Evolutionary conservation across 306 rosid species (phyloP).

Genomic region (Sechiopsis laciniata): DNA sequence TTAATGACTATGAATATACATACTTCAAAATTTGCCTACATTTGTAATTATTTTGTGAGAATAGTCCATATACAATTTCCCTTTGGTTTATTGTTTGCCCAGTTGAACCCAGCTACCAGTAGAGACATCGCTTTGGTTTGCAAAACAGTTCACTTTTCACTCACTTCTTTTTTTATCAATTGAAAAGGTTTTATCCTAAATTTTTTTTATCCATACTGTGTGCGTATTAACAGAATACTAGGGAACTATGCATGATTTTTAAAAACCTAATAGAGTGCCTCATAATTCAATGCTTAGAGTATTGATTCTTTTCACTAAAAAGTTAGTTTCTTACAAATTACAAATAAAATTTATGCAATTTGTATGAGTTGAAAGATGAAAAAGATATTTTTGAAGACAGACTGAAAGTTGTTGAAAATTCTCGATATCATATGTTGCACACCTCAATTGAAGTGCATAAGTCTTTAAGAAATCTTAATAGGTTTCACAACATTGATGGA

Average conservation of each 20-base stretch:
- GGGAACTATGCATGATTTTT: neutral
- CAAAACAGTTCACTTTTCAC: neutral
- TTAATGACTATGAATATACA: too few relatives aligned
- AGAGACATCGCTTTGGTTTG: neutral
- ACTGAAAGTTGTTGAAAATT: neutral
- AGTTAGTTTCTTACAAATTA: neutral
- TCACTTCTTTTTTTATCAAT: slow-evolving; percentile 7
- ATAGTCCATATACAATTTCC: too few relatives aligned
- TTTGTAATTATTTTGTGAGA: too few relatives aligned
- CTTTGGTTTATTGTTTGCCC: slow-evolving; percentile 2
- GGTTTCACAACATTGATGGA: neutral
- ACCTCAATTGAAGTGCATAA: neutral
- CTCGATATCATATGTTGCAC: neutral
- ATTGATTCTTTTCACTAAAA: neutral
- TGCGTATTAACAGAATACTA: neutral
- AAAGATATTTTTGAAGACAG: neutral
- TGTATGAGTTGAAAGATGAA: neutral
- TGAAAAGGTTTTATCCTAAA: neutral
- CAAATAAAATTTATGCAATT: neutral
- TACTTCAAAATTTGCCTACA: too few relatives aligned
- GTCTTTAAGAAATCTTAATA: neutral
- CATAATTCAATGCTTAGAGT: slow-evolving; percentile 1
- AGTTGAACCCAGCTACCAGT: neutral
- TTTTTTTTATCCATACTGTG: neutral
- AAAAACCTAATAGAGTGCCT: neutral